Conservation (phyloP, 148 eudicot genomes). For the Polygonum aviculare region DNA sequence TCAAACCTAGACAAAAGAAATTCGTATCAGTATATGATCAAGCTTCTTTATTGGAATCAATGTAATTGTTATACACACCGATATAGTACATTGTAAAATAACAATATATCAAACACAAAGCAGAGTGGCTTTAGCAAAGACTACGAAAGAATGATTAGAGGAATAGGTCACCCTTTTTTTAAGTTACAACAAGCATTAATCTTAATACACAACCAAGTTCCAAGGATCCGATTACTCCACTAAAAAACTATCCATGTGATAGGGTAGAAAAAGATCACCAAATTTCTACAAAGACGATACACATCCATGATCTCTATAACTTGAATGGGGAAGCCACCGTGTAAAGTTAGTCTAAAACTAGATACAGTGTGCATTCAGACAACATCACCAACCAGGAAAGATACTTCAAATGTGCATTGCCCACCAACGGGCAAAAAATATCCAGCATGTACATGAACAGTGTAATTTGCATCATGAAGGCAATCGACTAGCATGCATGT, state of each 20-base stretch:
- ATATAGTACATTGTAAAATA: neutral
- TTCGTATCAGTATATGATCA: neutral
- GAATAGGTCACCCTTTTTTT: neutral
- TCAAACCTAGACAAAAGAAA: conserved; percentile 57
- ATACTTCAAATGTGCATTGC: neutral
- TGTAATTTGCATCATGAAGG: neutral
- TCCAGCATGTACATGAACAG: neutral
- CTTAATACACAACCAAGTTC: neutral
- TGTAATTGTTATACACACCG: neutral
- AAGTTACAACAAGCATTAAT: neutral
- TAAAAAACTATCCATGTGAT: neutral
- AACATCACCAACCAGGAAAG: neutral
- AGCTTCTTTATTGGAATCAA: neutral
- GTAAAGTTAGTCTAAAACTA: neutral
- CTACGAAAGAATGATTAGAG: neutral
- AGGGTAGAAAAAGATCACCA: neutral
- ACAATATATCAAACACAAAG: neutral
- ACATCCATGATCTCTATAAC: neutral
- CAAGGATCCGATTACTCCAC: neutral
- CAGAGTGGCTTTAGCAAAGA: neutral
- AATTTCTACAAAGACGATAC: neutral
- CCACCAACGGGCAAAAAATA: neutral
- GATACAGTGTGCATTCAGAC: neutral
- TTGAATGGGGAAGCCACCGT: neutral
- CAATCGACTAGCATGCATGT: neutral